Percentiles rank a stretch among this genome's conserved stretches.
Evolutionary conservation across 805 yeast species (phyloP).

Genomic region (Candida peoriensis): DNA sequence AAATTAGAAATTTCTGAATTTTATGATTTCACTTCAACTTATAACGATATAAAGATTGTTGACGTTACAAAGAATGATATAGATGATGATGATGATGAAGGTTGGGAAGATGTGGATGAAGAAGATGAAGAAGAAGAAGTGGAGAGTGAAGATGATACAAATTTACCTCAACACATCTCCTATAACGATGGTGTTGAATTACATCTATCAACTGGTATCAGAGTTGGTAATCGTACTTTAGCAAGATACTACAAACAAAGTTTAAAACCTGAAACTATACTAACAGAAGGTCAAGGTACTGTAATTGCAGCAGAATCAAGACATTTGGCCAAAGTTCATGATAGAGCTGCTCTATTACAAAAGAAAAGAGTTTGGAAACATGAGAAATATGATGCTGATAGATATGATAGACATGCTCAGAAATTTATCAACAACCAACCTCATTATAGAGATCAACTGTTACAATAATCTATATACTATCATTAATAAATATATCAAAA

Average conservation of each 20-base stretch:
- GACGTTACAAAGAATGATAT: constrained; percentile 32
- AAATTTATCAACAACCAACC: constrained; percentile 84
- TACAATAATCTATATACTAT: constrained; percentile 33
- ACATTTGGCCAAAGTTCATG: constrained; percentile 32
- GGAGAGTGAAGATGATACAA: constrained; percentile 33
- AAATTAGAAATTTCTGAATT: constrained; percentile 85
- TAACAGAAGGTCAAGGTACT: constrained; percentile 78
- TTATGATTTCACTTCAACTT: constrained; percentile 82
- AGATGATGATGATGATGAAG: constrained; percentile 31
- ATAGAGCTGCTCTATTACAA: constrained; percentile 40
- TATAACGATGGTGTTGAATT: constrained; percentile 66
- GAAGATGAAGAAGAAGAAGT: constrained; percentile 26
- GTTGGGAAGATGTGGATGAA: constrained; percentile 35
- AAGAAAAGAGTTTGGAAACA: constrained; percentile 70
- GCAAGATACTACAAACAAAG: constrained; percentile 77
- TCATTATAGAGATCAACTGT: constrained; percentile 77
- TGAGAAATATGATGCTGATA: constrained; percentile 46
- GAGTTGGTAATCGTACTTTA: constrained; percentile 82
- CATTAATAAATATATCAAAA: too few relatives aligned
- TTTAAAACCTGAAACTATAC: constrained; percentile 48
- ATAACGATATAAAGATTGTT: constrained; percentile 32
- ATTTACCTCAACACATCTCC: constrained; percentile 34
- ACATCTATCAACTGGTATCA: constrained; percentile 76
- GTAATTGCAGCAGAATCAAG: constrained; percentile 82
- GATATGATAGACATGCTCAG: constrained; percentile 53